Percentiles rank a stretch among this genome's conserved stretches.
These are phyloP conservation scores for Cadophora luteo-olivacea DNA, from an alignment of 2,329 filamentous ascomycete genomes.

Conservation along the genomic window DNA sequence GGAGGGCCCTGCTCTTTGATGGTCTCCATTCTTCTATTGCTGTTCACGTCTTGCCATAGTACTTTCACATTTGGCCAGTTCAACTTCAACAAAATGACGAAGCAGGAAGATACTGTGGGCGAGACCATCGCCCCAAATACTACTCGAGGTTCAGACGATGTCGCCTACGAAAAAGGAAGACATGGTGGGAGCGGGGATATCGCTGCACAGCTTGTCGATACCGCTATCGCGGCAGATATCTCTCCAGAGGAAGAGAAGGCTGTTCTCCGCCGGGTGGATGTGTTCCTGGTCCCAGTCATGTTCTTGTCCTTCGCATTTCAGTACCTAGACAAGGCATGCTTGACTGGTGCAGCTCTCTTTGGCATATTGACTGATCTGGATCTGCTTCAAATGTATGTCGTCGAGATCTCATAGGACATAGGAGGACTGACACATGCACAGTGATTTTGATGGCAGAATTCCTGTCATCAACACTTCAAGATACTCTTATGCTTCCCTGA, in stretches of 20 bases:
- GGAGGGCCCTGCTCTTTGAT: not conserved
- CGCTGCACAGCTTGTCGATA: slow-evolving; percentile 11
- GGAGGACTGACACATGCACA: not conserved
- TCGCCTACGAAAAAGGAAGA: not conserved
- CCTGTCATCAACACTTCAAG: slow-evolving; percentile 55
- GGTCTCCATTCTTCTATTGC: not conserved
- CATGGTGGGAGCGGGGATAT: not conserved
- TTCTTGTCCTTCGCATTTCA: slow-evolving; percentile 42
- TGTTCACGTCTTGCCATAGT: not conserved
- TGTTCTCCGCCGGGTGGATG: slow-evolving; percentile 37
- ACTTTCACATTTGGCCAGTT: not conserved
- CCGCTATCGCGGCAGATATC: slow-evolving; percentile 22
- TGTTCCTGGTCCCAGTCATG: slow-evolving; percentile 49
- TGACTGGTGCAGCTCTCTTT: slow-evolving; percentile 23
- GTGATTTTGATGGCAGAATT: not conserved
- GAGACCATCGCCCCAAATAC: slow-evolving; percentile 9
- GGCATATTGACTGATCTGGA: slow-evolving; percentile 18
- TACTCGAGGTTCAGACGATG: slow-evolving; percentile 8
- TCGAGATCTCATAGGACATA: not conserved
- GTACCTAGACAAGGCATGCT: slow-evolving; percentile 33
- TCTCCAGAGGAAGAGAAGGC: slow-evolving; percentile 22
- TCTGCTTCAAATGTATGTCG: slow-evolving; percentile 4
- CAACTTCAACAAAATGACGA: not conserved
- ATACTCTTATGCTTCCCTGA: slow-evolving; percentile 58
- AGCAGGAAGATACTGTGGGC: slow-evolving; percentile 1